Percentiles rank a stretch among this genome's conserved stretches.
phyloP scores from a whole-genome alignment of 208 protist species.

The Acanthamoeba lenticulata region DNA sequence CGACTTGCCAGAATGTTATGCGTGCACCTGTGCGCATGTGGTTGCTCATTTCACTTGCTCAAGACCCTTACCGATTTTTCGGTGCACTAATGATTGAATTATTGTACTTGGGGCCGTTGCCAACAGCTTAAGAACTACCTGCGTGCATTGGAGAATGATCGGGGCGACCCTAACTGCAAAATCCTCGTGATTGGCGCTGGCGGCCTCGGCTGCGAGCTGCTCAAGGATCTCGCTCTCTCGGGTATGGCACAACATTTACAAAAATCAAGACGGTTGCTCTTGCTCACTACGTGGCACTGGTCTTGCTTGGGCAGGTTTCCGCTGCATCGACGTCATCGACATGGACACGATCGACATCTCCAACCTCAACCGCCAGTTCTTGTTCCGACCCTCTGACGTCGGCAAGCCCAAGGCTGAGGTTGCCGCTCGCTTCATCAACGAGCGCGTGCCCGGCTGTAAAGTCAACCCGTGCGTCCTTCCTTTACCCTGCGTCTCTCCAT shows the following conservation, averaged over 20 bases:
- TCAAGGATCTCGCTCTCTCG: constrained; percentile 92
- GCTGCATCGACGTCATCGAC: constrained; percentile 94
- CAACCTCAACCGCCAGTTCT: constrained; percentile 99
- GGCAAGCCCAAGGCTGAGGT: constrained; percentile 88
- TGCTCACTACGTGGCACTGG: constrained; percentile 91
- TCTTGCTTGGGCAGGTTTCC: not conserved
- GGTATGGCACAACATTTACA: no score
- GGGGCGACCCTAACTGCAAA: constrained; percentile 66
- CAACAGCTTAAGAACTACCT: constrained; percentile 18
- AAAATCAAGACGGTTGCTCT: constrained; percentile 95
- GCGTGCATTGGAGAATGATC: not conserved
- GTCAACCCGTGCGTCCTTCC: constrained; percentile 87
- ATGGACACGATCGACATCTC: constrained; percentile 99
- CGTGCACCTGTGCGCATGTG: no score
- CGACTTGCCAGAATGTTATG: no score
- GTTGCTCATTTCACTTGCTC: not conserved
- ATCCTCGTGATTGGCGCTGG: constrained; percentile 93
- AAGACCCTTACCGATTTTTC: no score
- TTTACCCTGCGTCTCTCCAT: not conserved
- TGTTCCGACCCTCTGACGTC: constrained; percentile 92
- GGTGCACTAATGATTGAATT: not conserved
- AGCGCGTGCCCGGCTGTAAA: constrained; percentile 87
- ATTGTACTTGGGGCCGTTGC: not conserved
- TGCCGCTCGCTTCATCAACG: constrained; percentile 92
- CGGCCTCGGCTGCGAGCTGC: constrained; percentile 94